phyloP scores from a whole-genome alignment of 495 filamentous ascomycete genomes.

The Glonium stellatum region DNA sequence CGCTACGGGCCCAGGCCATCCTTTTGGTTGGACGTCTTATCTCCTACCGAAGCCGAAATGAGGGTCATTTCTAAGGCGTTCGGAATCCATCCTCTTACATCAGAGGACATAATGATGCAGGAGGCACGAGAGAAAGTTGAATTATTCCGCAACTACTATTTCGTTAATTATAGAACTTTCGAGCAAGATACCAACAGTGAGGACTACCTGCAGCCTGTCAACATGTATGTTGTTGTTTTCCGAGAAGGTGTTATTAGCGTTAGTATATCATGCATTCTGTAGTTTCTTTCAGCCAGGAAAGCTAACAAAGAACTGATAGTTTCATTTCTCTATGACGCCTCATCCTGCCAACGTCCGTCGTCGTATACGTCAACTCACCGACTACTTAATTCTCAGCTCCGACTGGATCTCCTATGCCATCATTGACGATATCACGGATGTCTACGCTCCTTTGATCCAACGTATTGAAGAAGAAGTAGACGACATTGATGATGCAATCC shows the following conservation, averaged over 20 bases:
- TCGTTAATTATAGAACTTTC: conserved; percentile 94
- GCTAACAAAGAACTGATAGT: conserved; percentile 34
- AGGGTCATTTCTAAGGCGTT: conserved; percentile 85
- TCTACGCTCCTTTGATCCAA: conserved; percentile 84
- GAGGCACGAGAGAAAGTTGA: conserved; percentile 97
- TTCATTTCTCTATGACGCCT: conserved; percentile 88
- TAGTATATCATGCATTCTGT: conserved; percentile 4
- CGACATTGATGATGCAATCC: conserved; percentile 40
- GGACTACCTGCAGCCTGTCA: conserved; percentile 87
- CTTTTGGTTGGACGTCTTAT: conserved; percentile 91
- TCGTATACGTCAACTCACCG: conserved; percentile 84
- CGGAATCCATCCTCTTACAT: conserved; percentile 87
- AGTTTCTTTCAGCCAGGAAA: neutral
- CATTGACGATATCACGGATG: conserved; percentile 97
- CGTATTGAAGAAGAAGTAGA: conserved; percentile 52
- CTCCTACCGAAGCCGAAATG: conserved; percentile 89
- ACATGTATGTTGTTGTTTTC: conserved; percentile 97
- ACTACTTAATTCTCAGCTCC: conserved; percentile 85
- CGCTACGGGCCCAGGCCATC: conserved; percentile 83
- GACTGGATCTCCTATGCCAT: conserved; percentile 99
- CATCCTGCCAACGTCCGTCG: conserved; percentile 93
- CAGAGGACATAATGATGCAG: conserved; percentile 95
- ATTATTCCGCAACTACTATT: conserved; percentile 94
- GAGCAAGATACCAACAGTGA: conserved; percentile 85
- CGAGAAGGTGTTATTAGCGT: conserved; percentile 80